A percentile compares a stretch with the other conserved stretches of the same genome.
These are phyloP conservation scores for Trichoderma harzianum DNA, from an alignment of 2,329 filamentous ascomycete species.

Conservation along the genomic window DNA sequence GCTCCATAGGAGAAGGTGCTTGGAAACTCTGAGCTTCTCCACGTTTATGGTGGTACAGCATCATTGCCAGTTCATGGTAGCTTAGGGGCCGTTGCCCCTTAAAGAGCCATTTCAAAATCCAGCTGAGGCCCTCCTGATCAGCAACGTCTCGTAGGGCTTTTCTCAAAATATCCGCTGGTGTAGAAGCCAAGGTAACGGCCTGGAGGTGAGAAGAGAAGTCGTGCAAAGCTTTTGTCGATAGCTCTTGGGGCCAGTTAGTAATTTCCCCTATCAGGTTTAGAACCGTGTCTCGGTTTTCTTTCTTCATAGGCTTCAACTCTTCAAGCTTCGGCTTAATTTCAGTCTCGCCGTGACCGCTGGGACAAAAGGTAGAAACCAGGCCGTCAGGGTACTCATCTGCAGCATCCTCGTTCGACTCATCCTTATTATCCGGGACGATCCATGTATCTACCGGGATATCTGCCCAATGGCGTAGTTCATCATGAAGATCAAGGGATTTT, in stretches of 20 bases:
- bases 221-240: background rate
- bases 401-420: background rate
- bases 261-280: background rate
- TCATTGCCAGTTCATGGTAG: background rate
- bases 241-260: background rate
- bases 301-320: background rate
- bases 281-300: background rate
- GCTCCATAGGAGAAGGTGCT: background rate
- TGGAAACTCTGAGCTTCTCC: background rate
- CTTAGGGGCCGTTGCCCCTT: background rate
- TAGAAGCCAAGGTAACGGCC: background rate
- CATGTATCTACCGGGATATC: background rate
- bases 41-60: background rate
- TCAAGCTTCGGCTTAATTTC: background rate
- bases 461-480: background rate
- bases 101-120: background rate
- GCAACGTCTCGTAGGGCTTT: background rate
- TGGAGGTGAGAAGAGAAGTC: background rate
- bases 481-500: background rate
- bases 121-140: background rate
- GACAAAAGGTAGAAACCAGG: background rate
- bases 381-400: background rate
- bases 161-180: background rate
- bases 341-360: background rate
- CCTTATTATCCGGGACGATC: background rate